These are phyloP conservation scores for Sapria himalayana DNA, from an alignment of 345 rosid species.

Conservation along the genomic window DNA sequence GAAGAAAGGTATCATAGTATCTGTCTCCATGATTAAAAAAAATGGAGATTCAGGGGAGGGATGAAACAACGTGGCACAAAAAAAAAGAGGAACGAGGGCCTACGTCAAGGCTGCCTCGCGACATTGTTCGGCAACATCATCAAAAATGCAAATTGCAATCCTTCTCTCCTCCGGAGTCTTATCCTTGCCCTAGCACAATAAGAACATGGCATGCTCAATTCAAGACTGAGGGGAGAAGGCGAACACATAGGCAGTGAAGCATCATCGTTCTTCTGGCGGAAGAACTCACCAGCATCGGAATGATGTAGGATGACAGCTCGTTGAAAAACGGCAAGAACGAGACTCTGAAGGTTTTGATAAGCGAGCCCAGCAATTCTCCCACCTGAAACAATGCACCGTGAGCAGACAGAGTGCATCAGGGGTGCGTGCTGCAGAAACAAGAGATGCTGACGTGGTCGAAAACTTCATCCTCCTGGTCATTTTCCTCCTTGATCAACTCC, in stretches of 20 bases:
- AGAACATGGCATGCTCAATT: slow-evolving; percentile 3
- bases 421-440: too few species aligned
- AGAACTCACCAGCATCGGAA: slow-evolving; percentile 98
- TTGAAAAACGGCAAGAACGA: slow-evolving; percentile 89
- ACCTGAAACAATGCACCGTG: slow-evolving; percentile 51
- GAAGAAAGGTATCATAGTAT: slow-evolving; percentile 89
- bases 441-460: slow-evolving; percentile 85
- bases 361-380: slow-evolving; percentile 94
- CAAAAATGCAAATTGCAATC: slow-evolving; percentile 97
- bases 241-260: background rate
- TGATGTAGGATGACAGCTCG: slow-evolving; percentile 77
- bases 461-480: slow-evolving; percentile 98
- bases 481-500: slow-evolving; percentile 93
- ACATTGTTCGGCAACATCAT: slow-evolving; percentile 98
- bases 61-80: too few species aligned
- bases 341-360: slow-evolving; percentile 84
- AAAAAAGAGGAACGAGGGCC: slow-evolving; percentile 6
- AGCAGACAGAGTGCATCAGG: too few species aligned
- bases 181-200: slow-evolving; percentile 53
- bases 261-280: background rate
- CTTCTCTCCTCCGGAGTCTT: slow-evolving; percentile 98
- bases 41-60: too few species aligned
- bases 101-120: slow-evolving; percentile 88
- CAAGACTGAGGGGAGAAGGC: background rate
- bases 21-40: too few species aligned